Evolutionary conservation across 306 rosid genomes (phyloP).

Genomic region (Inga laurina): DNA sequence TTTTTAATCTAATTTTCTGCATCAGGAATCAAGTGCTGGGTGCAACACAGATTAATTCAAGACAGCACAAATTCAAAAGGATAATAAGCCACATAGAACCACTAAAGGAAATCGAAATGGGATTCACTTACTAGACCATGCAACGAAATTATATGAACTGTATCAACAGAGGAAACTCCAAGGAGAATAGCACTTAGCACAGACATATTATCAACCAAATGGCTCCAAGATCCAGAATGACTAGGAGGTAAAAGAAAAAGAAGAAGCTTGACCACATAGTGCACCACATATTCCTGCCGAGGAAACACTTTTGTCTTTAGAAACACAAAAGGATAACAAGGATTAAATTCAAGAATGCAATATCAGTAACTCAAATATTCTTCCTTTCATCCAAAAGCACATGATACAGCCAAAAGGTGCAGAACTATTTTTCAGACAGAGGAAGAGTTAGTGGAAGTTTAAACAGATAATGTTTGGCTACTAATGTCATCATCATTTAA

Average conservation of each 20-base stretch:
- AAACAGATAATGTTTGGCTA: not conserved
- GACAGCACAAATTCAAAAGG: conserved; percentile 22
- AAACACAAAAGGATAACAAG: conserved; percentile 19
- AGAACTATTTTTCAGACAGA: conserved; percentile 11
- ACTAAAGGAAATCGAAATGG: conserved; percentile 11
- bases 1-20: not conserved
- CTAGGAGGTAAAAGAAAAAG: conserved; percentile 53
- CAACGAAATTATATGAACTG: conserved; percentile 72
- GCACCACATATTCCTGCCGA: conserved; percentile 79
- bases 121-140: conserved; percentile 69
- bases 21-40: not conserved
- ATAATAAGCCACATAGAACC: conserved; percentile 9
- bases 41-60: not conserved
- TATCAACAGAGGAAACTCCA: conserved; percentile 61
- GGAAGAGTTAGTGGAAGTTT: conserved; percentile 17
- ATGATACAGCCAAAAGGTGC: conserved; percentile 13
- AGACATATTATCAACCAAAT: conserved; percentile 57
- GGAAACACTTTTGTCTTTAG: conserved; percentile 23
- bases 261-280: conserved; percentile 66
- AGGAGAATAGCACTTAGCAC: conserved; percentile 66
- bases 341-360: conserved; percentile 20
- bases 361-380: conserved; percentile 22
- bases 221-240: conserved; percentile 54
- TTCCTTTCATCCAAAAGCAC: conserved; percentile 20
- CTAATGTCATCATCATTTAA: conserved; percentile 12